Evolutionary conservation across 371 early-diverging fungal species (phyloP), one percentile per base, ranked within the genome.

Genomic region (Zopfochytrium polystomum): DNA sequence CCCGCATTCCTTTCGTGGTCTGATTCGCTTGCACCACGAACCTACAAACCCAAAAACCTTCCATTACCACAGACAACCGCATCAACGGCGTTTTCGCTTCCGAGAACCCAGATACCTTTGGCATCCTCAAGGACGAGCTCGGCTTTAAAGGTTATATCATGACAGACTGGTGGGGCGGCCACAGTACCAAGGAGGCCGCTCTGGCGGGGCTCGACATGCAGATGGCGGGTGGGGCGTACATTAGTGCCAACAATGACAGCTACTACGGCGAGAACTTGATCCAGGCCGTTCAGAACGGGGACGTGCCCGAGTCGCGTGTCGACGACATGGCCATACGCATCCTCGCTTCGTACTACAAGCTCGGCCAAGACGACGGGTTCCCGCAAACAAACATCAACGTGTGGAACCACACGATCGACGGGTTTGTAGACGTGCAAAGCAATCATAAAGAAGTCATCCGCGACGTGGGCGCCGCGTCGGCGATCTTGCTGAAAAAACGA

Each of bases 221-320:
- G 67, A 76, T 63, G 83, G 83, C 18, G 80, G 83, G 83, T 83
- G 83, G n/a, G n/a, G n/a, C n/a, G n/a, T n/a, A n/a, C n/a, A n/a
- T n/a, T n/a, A n/a, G n/a, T n/a, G n/a, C n/a, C n/a, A n/a, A n/a
- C 30, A 27, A 7, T 9, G 43, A 35, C 29, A 27, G 50, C 20
- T 49, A 48, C 44, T 73, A 74, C 58, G 68, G 71, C 15, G 15
- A 11, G 7, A 57, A 59, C n/a, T 61, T 72, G 20, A 15, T 61
- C 2, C 44, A n/a, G 30, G 50, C 46, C 43, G 61, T 72, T 6
- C 27, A 44, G 15, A 34, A 11, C 13, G 68, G 68, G 5, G 23
- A 26, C 4, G 71, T 75, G 2, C 50, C 60, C 0, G 57, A 63
- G 22, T 3, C 55, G 11, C 57, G 76, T 25, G 29, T n/a, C n/a